Percentiles rank a stretch among this genome's conserved stretches.
These are phyloP conservation scores for Corylus avellana DNA, from an alignment of 306 rosid genomes.

Conservation along the genomic window DNA sequence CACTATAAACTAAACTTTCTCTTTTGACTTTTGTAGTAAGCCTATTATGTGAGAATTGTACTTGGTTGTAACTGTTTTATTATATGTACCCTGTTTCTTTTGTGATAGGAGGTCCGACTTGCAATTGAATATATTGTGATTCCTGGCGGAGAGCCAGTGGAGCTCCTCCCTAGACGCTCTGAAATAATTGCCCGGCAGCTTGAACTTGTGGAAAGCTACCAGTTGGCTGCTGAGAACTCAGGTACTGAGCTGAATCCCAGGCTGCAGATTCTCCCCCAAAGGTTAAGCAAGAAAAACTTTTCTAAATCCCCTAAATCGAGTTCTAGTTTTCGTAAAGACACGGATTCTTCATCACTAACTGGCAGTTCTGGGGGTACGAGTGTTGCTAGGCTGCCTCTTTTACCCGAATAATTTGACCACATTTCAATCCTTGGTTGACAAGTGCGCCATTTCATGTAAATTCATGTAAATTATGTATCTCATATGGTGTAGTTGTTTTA, in stretches of 20 bases:
- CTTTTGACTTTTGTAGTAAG: not conserved
- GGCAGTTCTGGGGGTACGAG: conserved; percentile 44
- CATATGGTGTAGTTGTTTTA: conserved; percentile 36
- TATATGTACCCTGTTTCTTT: conserved; percentile 1
- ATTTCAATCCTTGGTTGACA: conserved; percentile 37
- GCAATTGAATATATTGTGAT: conserved; percentile 97
- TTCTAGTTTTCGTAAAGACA: conserved; percentile 41
- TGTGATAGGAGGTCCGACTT: conserved; percentile 87
- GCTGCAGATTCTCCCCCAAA: conserved; percentile 93
- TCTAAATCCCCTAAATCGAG: conserved; percentile 41
- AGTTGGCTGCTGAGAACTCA: conserved; percentile 88
- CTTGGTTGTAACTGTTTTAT: not conserved
- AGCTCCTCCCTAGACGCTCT: conserved; percentile 92
- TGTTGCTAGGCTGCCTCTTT: conserved; percentile 69
- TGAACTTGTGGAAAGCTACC: conserved; percentile 88
- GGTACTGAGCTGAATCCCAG: conserved; percentile 87
- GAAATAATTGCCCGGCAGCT: conserved; percentile 92
- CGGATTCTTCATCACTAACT: conserved; percentile 36
- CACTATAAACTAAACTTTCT: not conserved
- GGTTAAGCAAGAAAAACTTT: conserved; percentile 47
- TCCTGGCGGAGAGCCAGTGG: conserved; percentile 98
- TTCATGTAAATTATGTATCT: conserved; percentile 46
- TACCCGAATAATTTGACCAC: conserved; percentile 52
- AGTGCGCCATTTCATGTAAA: conserved; percentile 46
- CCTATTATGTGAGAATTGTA: not conserved